Conservation (phyloP, 768 basidiomycete genomes). For the Boletellus emodensis region DNA sequence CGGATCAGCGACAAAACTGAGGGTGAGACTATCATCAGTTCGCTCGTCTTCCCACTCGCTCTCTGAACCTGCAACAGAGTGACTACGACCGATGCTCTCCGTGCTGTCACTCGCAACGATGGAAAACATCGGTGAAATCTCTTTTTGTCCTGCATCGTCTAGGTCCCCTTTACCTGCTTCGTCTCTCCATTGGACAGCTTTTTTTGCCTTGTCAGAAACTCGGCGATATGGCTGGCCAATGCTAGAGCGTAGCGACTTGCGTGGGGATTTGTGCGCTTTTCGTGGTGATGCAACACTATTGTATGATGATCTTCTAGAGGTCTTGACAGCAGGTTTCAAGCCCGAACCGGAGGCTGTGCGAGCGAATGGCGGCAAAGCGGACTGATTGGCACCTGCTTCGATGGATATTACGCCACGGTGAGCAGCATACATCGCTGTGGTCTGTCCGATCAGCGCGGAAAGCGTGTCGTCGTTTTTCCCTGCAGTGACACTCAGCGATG, state of each 20-base stretch:
- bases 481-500: conserved; percentile 50
- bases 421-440: conserved; percentile 55
- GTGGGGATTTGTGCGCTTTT: conserved; percentile 54
- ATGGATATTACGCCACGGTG: conserved; percentile 34
- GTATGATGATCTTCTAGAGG: conserved; percentile 43
- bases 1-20: conserved; percentile 43
- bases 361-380: conserved; percentile 38
- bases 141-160: conserved; percentile 52
- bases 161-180: conserved; percentile 80
- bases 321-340: conserved; percentile 40
- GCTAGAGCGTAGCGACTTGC: conserved; percentile 71
- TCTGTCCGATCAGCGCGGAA: conserved; percentile 61
- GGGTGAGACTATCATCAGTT: conserved; percentile 70
- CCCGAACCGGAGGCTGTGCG: conserved; percentile 46
- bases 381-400: conserved; percentile 51
- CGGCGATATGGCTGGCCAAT: conserved; percentile 57
- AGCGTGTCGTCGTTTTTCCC: conserved; percentile 71
- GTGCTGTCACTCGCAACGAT: conserved; percentile 37
- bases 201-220: conserved; percentile 63
- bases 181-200: conserved; percentile 85
- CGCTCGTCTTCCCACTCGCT: conserved; percentile 91
- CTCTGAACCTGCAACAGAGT: conserved; percentile 62
- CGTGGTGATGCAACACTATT: conserved; percentile 44
- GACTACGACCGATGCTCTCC: conserved; percentile 28
- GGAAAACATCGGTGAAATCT: conserved; percentile 13